Conservation (phyloP, 2,329 filamentous ascomycete species). For the Venturia carpophila region DNA sequence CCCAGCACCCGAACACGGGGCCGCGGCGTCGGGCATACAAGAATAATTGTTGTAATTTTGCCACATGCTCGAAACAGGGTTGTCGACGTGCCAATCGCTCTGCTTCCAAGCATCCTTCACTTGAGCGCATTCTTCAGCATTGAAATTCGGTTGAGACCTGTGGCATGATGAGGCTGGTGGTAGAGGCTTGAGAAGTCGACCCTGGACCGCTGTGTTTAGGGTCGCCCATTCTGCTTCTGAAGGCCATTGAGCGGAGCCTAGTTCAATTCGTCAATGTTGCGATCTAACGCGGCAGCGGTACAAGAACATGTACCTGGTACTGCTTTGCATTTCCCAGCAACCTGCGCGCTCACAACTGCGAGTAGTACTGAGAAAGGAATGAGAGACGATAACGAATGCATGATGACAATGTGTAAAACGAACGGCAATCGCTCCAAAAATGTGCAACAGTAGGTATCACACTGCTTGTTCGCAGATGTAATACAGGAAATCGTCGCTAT, state of each 20-base stretch:
- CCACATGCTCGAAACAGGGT: slow-evolving; percentile 15
- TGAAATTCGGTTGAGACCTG: background rate
- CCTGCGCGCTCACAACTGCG: background rate
- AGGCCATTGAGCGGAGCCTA: slow-evolving; percentile 13
- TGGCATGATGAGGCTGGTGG: slow-evolving; percentile 18
- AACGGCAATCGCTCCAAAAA: background rate
- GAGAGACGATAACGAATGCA: background rate
- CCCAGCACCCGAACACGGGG: slow-evolving; percentile 13
- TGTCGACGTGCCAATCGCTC: slow-evolving; percentile 4
- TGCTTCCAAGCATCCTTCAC: background rate
- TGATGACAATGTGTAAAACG: background rate
- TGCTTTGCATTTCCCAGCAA: background rate
- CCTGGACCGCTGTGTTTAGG: slow-evolving; percentile 15
- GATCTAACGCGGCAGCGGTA: background rate
- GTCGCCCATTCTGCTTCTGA: slow-evolving; percentile 13
- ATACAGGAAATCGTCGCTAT: too few species aligned
- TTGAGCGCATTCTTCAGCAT: slow-evolving; percentile 2
- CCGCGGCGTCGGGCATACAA: slow-evolving; percentile 15
- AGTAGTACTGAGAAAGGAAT: background rate
- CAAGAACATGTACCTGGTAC: background rate
- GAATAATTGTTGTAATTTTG: slow-evolving; percentile 19
- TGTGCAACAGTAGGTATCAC: background rate
- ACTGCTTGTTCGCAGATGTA: background rate
- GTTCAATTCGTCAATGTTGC: slow-evolving; percentile 8
- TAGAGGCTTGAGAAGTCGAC: slow-evolving; percentile 1